A percentile compares a stretch with the other conserved stretches of the same genome.
Conservation (phyloP, 768 basidiomycete genomes). For the Sporobolomyces roseus region DNA sequence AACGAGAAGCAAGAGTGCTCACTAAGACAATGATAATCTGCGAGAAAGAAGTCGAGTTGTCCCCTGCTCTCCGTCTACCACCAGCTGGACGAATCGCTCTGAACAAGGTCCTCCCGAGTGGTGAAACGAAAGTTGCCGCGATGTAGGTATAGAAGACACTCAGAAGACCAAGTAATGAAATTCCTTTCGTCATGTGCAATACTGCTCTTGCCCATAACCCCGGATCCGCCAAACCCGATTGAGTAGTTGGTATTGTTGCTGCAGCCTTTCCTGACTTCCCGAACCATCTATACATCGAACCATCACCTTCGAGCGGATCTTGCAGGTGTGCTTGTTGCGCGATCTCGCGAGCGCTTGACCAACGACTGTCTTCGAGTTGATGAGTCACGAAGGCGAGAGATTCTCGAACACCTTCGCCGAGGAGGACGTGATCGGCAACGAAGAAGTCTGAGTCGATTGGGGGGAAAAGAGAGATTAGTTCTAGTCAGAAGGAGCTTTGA, state of each 20-base stretch:
- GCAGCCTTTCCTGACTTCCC: too few relatives aligned
- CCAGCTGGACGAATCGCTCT: conserved; percentile 26
- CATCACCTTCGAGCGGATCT: too few relatives aligned
- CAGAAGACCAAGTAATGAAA: conserved; percentile 13
- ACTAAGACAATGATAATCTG: conserved; percentile 24
- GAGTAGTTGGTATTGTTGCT: too few relatives aligned
- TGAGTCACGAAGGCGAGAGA: conserved; percentile 30
- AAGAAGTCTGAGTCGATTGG: too few relatives aligned
- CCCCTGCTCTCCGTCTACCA: not conserved
- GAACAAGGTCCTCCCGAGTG: conserved; percentile 23
- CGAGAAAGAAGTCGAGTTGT: not conserved
- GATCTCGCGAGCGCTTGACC: conserved; percentile 6
- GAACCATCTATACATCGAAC: too few relatives aligned
- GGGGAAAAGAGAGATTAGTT: too few relatives aligned
- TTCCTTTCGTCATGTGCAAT: conserved; percentile 26
- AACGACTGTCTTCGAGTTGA: conserved; percentile 11
- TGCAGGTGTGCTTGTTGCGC: conserved; percentile 3
- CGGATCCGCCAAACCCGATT: not conserved
- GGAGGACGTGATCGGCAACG: conserved; percentile 32
- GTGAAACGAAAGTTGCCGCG: conserved; percentile 20
- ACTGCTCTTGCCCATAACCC: not conserved
- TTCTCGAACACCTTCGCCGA: conserved; percentile 36
- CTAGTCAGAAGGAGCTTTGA: too few relatives aligned
- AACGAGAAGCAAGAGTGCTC: not conserved
- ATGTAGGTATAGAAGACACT: conserved; percentile 18